phyloP scores from a whole-genome alignment of 139 green algal genomes.

The Pseudopediastrum boryanum region DNA sequence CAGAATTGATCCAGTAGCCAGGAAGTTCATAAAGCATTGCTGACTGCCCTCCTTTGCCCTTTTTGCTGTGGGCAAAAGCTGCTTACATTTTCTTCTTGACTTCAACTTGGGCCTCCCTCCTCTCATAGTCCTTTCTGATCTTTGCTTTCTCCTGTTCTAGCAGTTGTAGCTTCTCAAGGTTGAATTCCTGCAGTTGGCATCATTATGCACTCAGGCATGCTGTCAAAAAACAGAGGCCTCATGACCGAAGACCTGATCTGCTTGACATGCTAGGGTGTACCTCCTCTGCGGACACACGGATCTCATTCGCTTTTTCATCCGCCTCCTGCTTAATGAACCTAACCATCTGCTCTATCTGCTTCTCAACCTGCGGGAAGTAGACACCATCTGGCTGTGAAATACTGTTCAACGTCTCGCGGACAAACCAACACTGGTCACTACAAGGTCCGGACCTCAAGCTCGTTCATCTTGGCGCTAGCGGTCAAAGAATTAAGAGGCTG shows the following conservation, averaged over 20 bases:
- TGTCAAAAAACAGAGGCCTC: no score
- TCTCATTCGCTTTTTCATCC: conserved; percentile 98
- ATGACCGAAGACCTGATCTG: no score
- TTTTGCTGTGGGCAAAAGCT: no score
- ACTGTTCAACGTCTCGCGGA: no score
- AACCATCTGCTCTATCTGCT: conserved; percentile 96
- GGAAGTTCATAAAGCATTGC: neutral
- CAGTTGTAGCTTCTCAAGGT: conserved; percentile 97
- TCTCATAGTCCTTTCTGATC: conserved; percentile 95
- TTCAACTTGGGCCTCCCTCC: conserved; percentile 90
- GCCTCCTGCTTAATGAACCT: conserved; percentile 99
- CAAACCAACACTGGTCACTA: no score
- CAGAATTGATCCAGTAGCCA: neutral
- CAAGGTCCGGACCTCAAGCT: no score
- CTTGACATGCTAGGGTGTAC: no score
- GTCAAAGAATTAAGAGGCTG: no score
- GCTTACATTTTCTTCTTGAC: conserved; percentile 98
- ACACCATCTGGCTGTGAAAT: no score
- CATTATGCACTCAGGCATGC: no score
- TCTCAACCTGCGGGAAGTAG: conserved; percentile 76
- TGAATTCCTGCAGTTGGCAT: conserved; percentile 96
- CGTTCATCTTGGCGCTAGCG: no score
- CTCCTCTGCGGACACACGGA: conserved; percentile 94
- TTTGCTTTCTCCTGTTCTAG: conserved; percentile 96
- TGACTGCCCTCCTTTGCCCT: neutral